Conservation (phyloP, 306 rosid species). For the Dryas octopetala region DNA sequence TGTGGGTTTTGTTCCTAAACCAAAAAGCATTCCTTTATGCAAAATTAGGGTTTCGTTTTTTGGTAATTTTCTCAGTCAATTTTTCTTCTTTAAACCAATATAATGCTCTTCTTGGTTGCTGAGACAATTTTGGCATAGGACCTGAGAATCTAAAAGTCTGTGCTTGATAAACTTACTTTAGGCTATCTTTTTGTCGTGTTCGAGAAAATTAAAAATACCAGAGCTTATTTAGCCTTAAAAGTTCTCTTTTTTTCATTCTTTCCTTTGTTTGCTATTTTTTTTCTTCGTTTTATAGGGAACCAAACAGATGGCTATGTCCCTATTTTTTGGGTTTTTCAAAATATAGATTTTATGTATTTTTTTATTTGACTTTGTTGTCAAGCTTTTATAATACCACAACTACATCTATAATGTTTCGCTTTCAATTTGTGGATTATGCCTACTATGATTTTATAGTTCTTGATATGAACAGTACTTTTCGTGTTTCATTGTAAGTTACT, state of each 20-base stretch:
- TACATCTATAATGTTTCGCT: background rate
- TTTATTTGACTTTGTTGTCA: background rate
- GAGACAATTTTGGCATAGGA: background rate
- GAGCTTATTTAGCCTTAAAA: background rate
- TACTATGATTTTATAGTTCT: background rate
- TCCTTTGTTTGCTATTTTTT: background rate
- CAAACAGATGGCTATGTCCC: constrained; percentile 1
- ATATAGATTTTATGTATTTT: background rate
- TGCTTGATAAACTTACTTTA: background rate
- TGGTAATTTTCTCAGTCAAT: background rate
- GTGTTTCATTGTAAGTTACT: background rate
- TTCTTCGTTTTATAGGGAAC: background rate
- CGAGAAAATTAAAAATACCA: background rate
- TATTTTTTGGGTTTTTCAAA: background rate
- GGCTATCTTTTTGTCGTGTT: background rate
- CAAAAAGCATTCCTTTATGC: background rate
- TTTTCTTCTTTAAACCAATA: no score
- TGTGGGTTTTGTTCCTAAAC: background rate
- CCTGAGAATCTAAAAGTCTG: background rate
- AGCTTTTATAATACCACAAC: background rate
- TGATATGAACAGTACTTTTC: background rate
- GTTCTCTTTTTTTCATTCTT: background rate
- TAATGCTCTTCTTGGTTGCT: no score
- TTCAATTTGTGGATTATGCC: no score
- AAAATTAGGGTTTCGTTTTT: constrained; percentile 7